Conservation (phyloP, 2,329 filamentous ascomycete species). For the Fusarium acutatum region DNA sequence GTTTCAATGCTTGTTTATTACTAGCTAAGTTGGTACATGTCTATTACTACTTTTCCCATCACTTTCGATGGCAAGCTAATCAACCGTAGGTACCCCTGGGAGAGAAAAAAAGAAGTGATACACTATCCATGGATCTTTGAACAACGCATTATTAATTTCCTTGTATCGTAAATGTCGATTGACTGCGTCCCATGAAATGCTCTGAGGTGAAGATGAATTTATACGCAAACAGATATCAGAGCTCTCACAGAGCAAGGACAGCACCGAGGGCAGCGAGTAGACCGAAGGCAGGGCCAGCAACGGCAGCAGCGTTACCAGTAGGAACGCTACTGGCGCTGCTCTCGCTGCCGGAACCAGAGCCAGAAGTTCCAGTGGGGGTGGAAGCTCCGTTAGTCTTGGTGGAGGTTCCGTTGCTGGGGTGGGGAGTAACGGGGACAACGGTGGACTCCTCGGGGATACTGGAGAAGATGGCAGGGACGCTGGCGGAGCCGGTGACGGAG, state of each 20-base stretch:
- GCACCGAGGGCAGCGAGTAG: conserved; percentile 45
- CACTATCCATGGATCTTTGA: background rate
- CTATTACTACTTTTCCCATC: conserved; percentile 27
- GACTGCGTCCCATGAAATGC: background rate
- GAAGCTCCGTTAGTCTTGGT: conserved; percentile 3
- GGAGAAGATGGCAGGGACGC: conserved; percentile 28
- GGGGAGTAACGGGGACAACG: conserved; percentile 18
- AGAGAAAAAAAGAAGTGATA: background rate
- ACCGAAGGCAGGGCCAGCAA: conserved; percentile 41
- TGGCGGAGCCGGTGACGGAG: conserved; percentile 19
- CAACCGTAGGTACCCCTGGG: background rate
- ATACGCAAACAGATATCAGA: background rate
- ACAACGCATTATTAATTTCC: conserved; percentile 14
- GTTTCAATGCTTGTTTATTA: conserved; percentile 9
- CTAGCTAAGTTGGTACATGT: conserved; percentile 20
- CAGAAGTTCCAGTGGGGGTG: conserved; percentile 13
- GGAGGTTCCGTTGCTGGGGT: conserved; percentile 15
- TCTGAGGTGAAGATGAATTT: background rate
- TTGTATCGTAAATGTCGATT: background rate
- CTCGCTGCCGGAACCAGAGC: background rate
- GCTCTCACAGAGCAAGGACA: conserved; percentile 45
- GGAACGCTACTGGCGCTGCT: conserved; percentile 19
- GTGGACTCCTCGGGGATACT: conserved; percentile 5
- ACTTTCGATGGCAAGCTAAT: conserved; percentile 2
- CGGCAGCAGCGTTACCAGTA: conserved; percentile 31